phyloP scores from a whole-genome alignment of 441 rosid species.

The Biscutella laevigata region DNA sequence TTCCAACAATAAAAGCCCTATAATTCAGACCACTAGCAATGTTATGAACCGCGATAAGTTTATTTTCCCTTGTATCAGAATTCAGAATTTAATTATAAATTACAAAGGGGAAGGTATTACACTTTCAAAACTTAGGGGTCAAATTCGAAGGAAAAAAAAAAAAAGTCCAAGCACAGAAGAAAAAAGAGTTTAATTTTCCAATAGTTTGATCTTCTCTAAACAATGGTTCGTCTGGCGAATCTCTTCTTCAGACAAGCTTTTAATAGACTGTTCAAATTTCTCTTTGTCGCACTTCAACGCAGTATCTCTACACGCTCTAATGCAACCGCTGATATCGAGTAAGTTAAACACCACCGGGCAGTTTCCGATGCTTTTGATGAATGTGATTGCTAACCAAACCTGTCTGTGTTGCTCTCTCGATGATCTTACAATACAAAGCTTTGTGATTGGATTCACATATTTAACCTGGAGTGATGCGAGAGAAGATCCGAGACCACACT shows the following conservation, averaged over 20 bases:
- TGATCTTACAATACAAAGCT: conserved; percentile 55
- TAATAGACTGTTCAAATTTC: conserved; percentile 52
- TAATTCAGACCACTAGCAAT: background rate
- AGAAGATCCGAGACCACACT: conserved; percentile 65
- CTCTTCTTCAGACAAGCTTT: conserved; percentile 38
- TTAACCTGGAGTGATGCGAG: conserved; percentile 64
- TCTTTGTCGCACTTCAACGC: conserved; percentile 65
- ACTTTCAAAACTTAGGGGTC: background rate
- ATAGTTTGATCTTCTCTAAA: conserved; percentile 52
- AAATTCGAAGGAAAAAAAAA: background rate
- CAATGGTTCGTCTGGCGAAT: conserved; percentile 48
- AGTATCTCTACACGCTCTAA: conserved; percentile 51
- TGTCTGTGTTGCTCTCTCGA: conserved; percentile 58
- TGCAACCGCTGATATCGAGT: conserved; percentile 57
- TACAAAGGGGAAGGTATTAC: background rate
- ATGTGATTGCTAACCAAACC: conserved; percentile 67
- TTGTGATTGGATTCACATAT: conserved; percentile 67
- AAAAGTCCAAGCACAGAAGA: background rate
- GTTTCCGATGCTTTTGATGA: conserved; percentile 54
- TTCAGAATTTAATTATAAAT: background rate
- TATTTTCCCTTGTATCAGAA: background rate
- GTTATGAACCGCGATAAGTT: background rate
- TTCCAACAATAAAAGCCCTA: background rate
- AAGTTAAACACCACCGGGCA: conserved; percentile 57
- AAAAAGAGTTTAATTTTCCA: conserved; percentile 40